Conservation (phyloP, 768 basidiomycete species). For the Termitomyces sp. region DNA sequence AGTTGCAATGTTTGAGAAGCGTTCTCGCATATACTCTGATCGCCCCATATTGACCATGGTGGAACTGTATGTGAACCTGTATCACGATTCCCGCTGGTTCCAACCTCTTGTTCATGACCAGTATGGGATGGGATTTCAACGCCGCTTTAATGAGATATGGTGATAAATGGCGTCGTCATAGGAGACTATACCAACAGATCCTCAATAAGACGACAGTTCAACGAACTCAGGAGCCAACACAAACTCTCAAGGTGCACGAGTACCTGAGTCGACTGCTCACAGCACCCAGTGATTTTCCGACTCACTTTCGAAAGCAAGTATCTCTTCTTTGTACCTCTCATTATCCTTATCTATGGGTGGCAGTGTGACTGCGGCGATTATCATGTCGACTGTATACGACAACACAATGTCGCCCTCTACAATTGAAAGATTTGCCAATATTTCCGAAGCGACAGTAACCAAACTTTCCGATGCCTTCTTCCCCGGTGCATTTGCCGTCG, state of each 20-base stretch:
- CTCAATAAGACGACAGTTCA: conserved; percentile 16
- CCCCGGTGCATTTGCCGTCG: conserved; percentile 19
- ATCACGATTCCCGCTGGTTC: too few relatives aligned
- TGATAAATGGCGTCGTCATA: conserved; percentile 23
- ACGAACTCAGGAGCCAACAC: conserved; percentile 15
- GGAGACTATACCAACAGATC: conserved; percentile 22
- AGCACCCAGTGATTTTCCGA: conserved; percentile 12
- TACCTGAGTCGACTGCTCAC: conserved; percentile 12
- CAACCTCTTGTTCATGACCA: conserved; percentile 2
- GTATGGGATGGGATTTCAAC: conserved; percentile 28
- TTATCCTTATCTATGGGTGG: not conserved
- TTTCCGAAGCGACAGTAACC: conserved; percentile 15
- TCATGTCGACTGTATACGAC: conserved; percentile 22
- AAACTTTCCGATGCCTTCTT: conserved; percentile 7
- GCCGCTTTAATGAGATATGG: conserved; percentile 22
- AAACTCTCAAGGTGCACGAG: conserved; percentile 19
- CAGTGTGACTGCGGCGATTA: conserved; percentile 8
- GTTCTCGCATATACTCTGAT: conserved; percentile 21
- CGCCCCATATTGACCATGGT: conserved; percentile 15
- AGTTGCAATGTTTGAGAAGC: conserved; percentile 20
- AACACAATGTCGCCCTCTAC: conserved; percentile 17
- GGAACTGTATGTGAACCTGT: conserved; percentile 10
- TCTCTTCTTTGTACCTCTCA: not conserved
- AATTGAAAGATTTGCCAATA: conserved; percentile 16
- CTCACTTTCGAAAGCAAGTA: conserved; percentile 6